Percentiles rank a stretch among this genome's conserved stretches.
Conservation (phyloP, 495 filamentous ascomycete species). For the Oidiodendron maius region DNA sequence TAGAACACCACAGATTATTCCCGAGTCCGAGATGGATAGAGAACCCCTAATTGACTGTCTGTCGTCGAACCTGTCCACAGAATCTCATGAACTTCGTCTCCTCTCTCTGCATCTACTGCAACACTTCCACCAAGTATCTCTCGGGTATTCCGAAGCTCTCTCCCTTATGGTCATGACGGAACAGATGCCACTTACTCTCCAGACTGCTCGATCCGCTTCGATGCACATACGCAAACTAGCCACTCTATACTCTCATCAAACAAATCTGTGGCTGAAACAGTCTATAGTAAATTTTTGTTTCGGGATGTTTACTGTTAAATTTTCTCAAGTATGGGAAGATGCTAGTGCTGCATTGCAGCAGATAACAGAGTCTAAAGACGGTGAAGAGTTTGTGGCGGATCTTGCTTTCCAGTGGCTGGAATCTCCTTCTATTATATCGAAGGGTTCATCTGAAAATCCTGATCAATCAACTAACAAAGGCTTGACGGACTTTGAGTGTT, state of each 20-base stretch:
- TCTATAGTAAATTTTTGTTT: constrained; percentile 81
- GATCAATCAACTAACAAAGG: constrained; percentile 20
- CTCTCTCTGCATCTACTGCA: constrained; percentile 65
- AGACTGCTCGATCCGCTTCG: constrained; percentile 66
- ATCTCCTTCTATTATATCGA: constrained; percentile 42
- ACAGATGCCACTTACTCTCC: constrained; percentile 65
- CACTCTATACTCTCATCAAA: constrained; percentile 47
- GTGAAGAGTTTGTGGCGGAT: constrained; percentile 67
- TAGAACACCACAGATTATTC: constrained; percentile 16
- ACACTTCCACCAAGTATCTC: constrained; percentile 30
- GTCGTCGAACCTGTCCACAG: constrained; percentile 62
- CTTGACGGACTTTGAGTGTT: constrained; percentile 72
- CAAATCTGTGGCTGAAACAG: constrained; percentile 56
- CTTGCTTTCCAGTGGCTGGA: constrained; percentile 79
- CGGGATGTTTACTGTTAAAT: constrained; percentile 77
- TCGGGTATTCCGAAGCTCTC: constrained; percentile 35
- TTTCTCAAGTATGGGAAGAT: constrained; percentile 82
- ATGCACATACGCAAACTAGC: constrained; percentile 81
- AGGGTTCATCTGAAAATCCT: constrained; percentile 22
- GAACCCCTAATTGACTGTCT: constrained; percentile 55
- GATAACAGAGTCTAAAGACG: constrained; percentile 61
- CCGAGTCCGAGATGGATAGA: constrained; percentile 12
- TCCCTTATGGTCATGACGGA: constrained; percentile 64
- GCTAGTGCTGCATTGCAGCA: constrained; percentile 66
- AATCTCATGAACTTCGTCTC: constrained; percentile 64